Evolutionary conservation across 768 basidiomycete species (phyloP).

Genomic region (Pleurotus ostreatus): DNA sequence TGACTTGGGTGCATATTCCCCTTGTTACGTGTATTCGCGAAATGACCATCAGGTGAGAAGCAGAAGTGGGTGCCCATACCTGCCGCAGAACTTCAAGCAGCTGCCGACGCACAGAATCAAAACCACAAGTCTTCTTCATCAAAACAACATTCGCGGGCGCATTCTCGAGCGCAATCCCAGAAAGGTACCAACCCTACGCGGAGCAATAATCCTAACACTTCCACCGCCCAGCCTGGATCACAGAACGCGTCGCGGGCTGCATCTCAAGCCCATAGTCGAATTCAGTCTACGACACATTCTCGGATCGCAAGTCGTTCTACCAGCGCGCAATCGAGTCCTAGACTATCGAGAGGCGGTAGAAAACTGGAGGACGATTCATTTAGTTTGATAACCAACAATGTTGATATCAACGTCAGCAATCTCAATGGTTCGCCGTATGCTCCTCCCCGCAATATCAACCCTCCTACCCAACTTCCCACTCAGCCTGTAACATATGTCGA

Average conservation of each 20-base stretch:
- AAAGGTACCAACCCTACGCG: slow-evolving; percentile 4
- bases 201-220: not conserved
- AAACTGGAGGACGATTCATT: slow-evolving; percentile 2
- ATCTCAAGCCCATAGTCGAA: slow-evolving; percentile 16
- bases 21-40: not conserved
- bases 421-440: slow-evolving; percentile 8
- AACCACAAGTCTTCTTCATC: slow-evolving; percentile 3
- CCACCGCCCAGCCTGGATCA: slow-evolving; percentile 12
- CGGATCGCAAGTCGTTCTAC: slow-evolving; percentile 5
- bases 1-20: not conserved
- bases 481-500: slow-evolving; percentile 9
- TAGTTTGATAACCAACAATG: not conserved
- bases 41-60: slow-evolving; percentile 40
- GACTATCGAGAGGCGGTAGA: not conserved
- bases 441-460: slow-evolving; percentile 9
- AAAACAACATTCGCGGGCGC: slow-evolving; percentile 11
- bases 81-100: slow-evolving; percentile 49
- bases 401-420: not conserved
- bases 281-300: slow-evolving; percentile 16
- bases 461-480: not conserved
- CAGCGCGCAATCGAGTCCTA: slow-evolving; percentile 4
- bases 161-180: slow-evolving; percentile 20
- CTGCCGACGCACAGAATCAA: slow-evolving; percentile 35
- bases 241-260: not conserved
- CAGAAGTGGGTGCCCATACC: slow-evolving; percentile 62